A percentile compares a stretch with the other conserved stretches of the same genome.
These are phyloP conservation scores for Cystobasidium pallidum DNA, from an alignment of 1,284 basidiomycete genomes.

Conservation along the genomic window DNA sequence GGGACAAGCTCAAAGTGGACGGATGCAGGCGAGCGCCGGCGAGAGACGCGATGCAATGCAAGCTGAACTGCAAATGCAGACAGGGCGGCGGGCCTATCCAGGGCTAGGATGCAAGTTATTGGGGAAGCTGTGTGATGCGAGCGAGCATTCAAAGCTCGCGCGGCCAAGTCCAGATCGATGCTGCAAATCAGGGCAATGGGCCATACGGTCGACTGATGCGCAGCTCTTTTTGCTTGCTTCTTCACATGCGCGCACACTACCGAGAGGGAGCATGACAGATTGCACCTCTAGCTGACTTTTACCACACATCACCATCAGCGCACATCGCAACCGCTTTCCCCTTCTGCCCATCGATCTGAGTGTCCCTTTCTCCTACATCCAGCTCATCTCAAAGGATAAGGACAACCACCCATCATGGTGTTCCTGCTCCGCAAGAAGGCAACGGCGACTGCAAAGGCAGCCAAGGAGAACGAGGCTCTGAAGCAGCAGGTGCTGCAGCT, in stretches of 20 bases:
- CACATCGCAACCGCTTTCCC: background rate
- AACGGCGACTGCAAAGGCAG: constrained; percentile 8
- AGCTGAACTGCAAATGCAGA: too few relatives aligned
- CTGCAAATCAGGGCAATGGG: too few relatives aligned
- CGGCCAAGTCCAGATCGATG: too few relatives aligned
- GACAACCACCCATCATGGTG: constrained; percentile 5
- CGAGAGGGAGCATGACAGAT: background rate
- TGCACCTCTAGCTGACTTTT: background rate
- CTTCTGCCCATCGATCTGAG: too few relatives aligned
- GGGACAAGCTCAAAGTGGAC: background rate
- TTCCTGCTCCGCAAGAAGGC: constrained; percentile 41
- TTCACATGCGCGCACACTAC: background rate
- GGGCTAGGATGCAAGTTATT: too few relatives aligned
- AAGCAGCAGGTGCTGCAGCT: constrained; percentile 17
- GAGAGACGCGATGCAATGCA: background rate
- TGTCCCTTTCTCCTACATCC: background rate
- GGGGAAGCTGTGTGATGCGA: background rate
- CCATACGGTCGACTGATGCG: too few relatives aligned
- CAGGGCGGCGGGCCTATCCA: too few relatives aligned
- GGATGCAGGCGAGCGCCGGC: background rate
- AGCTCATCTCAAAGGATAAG: background rate
- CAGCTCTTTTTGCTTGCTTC: background rate
- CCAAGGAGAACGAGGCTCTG: constrained; percentile 13
- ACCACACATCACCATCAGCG: background rate
- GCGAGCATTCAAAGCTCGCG: too few relatives aligned